Percentiles rank a stretch among this genome's conserved stretches.
Conservation (phyloP, 805 yeast species). For the Grigorovia jiainica region DNA sequence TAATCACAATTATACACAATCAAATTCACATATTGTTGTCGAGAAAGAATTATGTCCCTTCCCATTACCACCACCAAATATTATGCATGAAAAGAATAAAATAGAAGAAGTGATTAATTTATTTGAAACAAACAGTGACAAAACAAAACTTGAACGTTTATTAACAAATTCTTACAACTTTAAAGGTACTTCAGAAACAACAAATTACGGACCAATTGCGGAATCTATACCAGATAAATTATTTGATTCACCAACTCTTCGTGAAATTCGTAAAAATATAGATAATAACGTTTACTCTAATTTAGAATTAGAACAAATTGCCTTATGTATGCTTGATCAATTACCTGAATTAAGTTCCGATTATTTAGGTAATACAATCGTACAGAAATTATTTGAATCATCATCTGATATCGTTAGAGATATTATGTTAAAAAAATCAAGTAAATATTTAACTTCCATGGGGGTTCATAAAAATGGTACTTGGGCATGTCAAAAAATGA, state of each 20-base stretch:
- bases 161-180: slow-evolving; percentile 37
- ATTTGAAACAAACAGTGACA: slow-evolving; percentile 18
- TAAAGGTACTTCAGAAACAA: slow-evolving; percentile 35
- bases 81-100: slow-evolving; percentile 10
- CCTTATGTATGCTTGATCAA: slow-evolving; percentile 77
- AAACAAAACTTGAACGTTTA: slow-evolving; percentile 33
- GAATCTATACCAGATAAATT: slow-evolving; percentile 56
- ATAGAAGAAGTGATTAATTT: slow-evolving; percentile 16
- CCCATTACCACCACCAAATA: slow-evolving; percentile 26
- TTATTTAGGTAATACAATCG: slow-evolving; percentile 90
- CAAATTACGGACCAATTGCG: slow-evolving; percentile 66
- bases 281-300: slow-evolving; percentile 46
- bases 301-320: slow-evolving; percentile 68
- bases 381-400: slow-evolving; percentile 76
- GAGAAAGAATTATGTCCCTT: slow-evolving; percentile 31
- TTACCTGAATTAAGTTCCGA: slow-evolving; percentile 87
- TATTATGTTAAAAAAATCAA: slow-evolving; percentile 67
- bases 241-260: slow-evolving; percentile 78
- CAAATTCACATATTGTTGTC: slow-evolving; percentile 7
- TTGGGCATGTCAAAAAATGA: slow-evolving; percentile 97
- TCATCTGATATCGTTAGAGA: slow-evolving; percentile 65
- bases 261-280: slow-evolving; percentile 74
- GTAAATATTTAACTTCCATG: slow-evolving; percentile 78
- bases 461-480: slow-evolving; percentile 97
- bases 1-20: slow-evolving; percentile 7